A percentile compares a stretch with the other conserved stretches of the same genome.
Conservation (phyloP, 768 basidiomycete genomes). For the Mycena belliarum region DNA sequence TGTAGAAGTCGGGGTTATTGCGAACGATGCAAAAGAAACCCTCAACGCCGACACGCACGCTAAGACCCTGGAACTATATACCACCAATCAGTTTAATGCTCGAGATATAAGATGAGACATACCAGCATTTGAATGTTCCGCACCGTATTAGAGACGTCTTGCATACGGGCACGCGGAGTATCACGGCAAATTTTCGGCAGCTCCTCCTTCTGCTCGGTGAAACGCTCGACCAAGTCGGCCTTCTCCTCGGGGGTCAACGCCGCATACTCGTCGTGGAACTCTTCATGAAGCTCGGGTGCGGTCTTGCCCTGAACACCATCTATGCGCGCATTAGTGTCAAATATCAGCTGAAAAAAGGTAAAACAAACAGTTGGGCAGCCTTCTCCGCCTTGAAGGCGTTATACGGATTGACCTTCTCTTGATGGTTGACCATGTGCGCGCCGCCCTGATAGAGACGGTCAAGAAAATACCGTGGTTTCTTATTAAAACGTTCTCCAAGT, state of each 20-base stretch:
- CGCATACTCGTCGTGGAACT: neutral
- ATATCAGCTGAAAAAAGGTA: no score
- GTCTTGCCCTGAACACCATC: neutral
- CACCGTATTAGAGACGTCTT: neutral
- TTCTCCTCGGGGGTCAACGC: neutral
- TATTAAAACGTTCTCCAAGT: neutral
- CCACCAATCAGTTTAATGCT: neutral
- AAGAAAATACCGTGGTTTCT: neutral
- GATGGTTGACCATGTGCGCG: conserved; percentile 9
- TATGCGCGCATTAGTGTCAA: neutral
- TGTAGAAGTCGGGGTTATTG: neutral
- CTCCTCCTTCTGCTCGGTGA: neutral
- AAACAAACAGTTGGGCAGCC: neutral
- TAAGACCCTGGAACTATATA: neutral
- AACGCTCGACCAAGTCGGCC: neutral
- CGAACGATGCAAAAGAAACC: neutral
- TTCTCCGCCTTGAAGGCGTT: neutral
- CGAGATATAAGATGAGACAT: neutral
- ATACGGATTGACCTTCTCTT: conserved; percentile 3
- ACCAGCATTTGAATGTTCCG: neutral
- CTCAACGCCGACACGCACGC: neutral
- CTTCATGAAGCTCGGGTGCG: neutral
- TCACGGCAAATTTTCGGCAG: neutral
- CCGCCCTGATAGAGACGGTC: conserved; percentile 8
- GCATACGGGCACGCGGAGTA: neutral